Evolutionary conservation across 257 asterid genomes (phyloP), one percentile per base, ranked within the genome.

Genomic region (Anisodus tanguticus): DNA sequence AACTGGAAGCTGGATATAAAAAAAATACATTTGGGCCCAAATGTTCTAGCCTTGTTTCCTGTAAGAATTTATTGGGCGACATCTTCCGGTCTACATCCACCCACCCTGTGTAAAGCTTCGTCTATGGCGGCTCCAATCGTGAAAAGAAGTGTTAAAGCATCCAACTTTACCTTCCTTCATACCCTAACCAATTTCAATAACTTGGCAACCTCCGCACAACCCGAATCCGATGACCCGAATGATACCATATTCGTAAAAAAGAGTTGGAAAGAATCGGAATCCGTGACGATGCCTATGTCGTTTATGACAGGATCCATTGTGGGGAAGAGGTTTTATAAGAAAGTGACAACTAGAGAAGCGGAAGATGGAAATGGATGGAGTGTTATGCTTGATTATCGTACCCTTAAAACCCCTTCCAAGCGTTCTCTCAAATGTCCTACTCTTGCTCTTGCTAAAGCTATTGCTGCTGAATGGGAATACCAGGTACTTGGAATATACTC

Each of bases 391-490:
- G 98, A 96, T 92, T 96, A 94, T 88, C 89, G 97, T 86, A 96
- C 99, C 26, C 95, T 94, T 1, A 96, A 92, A 86, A 92, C 99
- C 62, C 99, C 99, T 31, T 86, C 98, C 0, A 94, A 94, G 85
- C 86, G 92, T 76, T 94, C 94, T 64, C 97, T 96, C 82, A 94
- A 90, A 80, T 96, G 98, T 83, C 99, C 97, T 8, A 92, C 94
- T 76, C 89, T 86, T 49, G 90, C 92, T 84, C 98, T 96, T 57
- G 99, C 99, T 57, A 91, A 92, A 67, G 98, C 99, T 51, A 90
- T 96, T 87, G 98, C 98, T 77, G 98, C 98, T 86, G 99, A 97
- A 87, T 97, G 99, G 98, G 98, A 95, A 79, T 97, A 80, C 87
- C 99, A 97, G 98, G 99, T 22, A 22, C 26, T 22, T 22, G 26